Evolutionary conservation across 768 basidiomycete species (phyloP), one percentile per base, ranked within the genome.

Genomic region (Russula compacta): DNA sequence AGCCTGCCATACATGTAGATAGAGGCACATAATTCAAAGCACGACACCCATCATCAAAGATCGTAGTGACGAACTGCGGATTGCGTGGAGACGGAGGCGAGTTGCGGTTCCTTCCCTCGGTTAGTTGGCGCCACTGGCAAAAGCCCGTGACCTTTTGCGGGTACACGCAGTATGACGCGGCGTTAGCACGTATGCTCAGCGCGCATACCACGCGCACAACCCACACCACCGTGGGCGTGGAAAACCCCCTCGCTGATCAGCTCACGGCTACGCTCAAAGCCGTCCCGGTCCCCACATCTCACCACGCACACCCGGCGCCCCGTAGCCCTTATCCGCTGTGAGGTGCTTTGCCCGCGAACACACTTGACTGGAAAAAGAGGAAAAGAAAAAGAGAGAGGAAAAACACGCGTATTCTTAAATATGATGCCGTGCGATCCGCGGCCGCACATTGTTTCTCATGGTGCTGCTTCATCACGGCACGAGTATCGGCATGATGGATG

Each of bases 121-220:
- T 24, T 38, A 49, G 24, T 17, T 1, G n/a, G 52, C 48, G 36
- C 59, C 59, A 60, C 52, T 59, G 6, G 56, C 29, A 61, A 61
- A 47, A 52, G 60, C 15, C 60, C 60, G 60, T 61, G 19, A 40
- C 60, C 56, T 35, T 61, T 52, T 61, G 29, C 17, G 60, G 60
- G 43, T 57, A 39, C 42, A 24, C 49, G 42, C 42, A 44, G 17
- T 6, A 40, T 38, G 49, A 51, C 43, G 56, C 60, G 56, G 60
- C 60, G 50, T 52, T 61, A 57, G 47, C 50, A 57, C 56, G 60
- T 57, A 46, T 7, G 60, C 60, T 61, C 60, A 57, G 60, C 60
- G 60, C 60, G 44, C 49, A 11, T 32, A 40, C 15, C 48, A 40
- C 40, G 40, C 39, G 40, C 29, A 33, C 19, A 33, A 43, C 24